Conservation (phyloP, 352 stramenopile genomes). For the Globisporangium barbulae region DNA sequence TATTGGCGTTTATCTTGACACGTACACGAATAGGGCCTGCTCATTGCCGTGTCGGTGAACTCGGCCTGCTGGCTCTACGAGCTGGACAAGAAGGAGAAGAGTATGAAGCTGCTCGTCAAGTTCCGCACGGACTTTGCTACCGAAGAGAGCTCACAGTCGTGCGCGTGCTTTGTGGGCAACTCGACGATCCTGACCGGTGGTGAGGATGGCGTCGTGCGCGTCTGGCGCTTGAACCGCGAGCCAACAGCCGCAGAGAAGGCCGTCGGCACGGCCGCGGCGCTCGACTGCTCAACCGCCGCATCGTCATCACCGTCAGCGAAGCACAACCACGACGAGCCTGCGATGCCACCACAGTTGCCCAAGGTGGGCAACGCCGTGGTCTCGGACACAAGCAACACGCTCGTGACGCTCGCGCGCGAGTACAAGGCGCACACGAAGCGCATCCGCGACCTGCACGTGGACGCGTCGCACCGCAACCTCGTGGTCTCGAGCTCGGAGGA, state of each 20-base stretch:
- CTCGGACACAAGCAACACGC: conserved; percentile 23
- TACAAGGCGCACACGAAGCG: conserved; percentile 76
- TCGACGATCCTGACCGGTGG: conserved; percentile 75
- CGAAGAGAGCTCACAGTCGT: conserved; percentile 63
- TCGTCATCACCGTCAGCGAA: not conserved
- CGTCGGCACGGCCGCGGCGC: conserved; percentile 34
- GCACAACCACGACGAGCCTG: conserved; percentile 23
- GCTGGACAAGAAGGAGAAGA: conserved; percentile 52
- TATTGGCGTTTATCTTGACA: not conserved
- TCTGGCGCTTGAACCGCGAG: conserved; percentile 62
- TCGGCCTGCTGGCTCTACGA: conserved; percentile 75
- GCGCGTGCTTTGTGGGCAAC: conserved; percentile 78
- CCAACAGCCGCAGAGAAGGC: conserved; percentile 43
- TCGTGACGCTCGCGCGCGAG: conserved; percentile 70
- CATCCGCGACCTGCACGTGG: conserved; percentile 79
- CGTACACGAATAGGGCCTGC: conserved; percentile 30
- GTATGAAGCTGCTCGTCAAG: conserved; percentile 63
- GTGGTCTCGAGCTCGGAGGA: conserved; percentile 77
- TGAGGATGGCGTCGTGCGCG: conserved; percentile 75
- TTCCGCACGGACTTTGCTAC: conserved; percentile 81
- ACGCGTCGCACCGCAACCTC: conserved; percentile 75
- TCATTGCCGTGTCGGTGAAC: conserved; percentile 77
- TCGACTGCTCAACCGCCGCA: conserved; percentile 24
- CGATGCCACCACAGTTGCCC: conserved; percentile 27
- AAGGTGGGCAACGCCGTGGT: conserved; percentile 60